These are phyloP conservation scores for Selaginella moellendorffii DNA, from an alignment of 75 land plant species.

Conservation along the genomic window DNA sequence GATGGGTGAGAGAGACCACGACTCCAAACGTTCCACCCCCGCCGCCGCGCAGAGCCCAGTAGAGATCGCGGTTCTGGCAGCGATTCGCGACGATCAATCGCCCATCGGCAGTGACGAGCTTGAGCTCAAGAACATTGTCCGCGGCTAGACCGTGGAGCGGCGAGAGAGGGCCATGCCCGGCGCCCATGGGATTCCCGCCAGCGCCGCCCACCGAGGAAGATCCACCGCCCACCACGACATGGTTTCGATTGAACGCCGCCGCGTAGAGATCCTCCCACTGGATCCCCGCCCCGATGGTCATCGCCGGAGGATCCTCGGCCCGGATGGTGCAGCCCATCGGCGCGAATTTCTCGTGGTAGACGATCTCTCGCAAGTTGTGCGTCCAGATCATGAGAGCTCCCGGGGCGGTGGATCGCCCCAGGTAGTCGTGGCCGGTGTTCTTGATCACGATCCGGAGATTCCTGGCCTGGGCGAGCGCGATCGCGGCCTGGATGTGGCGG, in stretches of 20 bases:
- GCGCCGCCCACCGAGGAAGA: slow-evolving; percentile 9
- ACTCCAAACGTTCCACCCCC: slow-evolving; percentile 23
- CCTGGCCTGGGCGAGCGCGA: background rate
- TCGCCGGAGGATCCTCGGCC: slow-evolving; percentile 12
- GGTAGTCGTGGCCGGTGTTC: slow-evolving; percentile 10
- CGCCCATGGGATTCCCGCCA: slow-evolving; percentile 18
- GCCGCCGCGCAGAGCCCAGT: slow-evolving; percentile 26
- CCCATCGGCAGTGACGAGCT: slow-evolving; percentile 18
- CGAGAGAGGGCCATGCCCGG: slow-evolving; percentile 21
- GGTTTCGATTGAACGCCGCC: background rate
- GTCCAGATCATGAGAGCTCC: slow-evolving; percentile 1
- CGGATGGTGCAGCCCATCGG: background rate
- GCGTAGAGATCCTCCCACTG: slow-evolving; percentile 17
- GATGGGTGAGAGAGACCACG: slow-evolving; percentile 18
- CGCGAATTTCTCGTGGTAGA: slow-evolving; percentile 9
- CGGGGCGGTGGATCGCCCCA: slow-evolving; percentile 9
- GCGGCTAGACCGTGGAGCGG: slow-evolving; percentile 16
- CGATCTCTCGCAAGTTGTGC: background rate
- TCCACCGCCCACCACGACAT: slow-evolving; percentile 11
- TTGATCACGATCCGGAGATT: slow-evolving; percentile 5
- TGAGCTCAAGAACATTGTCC: slow-evolving; percentile 16
- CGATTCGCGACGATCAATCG: slow-evolving; percentile 1
- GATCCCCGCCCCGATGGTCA: slow-evolving; percentile 15
- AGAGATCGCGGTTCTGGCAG: slow-evolving; percentile 15
- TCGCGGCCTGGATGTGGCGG: background rate